Percentiles rank a stretch among this genome's conserved stretches.
These are phyloP conservation scores for Fusarium sp. DNA, from an alignment of 2,329 filamentous ascomycete genomes.

Conservation along the genomic window DNA sequence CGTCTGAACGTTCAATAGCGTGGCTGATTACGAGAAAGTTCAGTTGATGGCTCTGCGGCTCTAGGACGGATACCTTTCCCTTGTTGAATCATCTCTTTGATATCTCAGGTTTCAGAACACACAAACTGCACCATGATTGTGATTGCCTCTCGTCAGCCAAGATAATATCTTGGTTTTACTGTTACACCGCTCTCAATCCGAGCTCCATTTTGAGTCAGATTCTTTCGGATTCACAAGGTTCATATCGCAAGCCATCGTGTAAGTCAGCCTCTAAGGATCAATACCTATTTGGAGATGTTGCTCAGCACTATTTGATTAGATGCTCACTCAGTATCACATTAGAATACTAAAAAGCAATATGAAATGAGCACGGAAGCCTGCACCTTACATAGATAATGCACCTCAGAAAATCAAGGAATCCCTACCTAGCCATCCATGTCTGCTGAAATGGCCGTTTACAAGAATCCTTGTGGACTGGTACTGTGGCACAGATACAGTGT, in stretches of 20 bases:
- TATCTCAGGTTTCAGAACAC: constrained; percentile 14
- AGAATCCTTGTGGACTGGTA: not conserved
- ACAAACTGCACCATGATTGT: constrained; percentile 2
- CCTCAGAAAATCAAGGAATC: not conserved
- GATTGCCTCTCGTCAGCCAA: constrained; percentile 13
- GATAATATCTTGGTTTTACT: not conserved
- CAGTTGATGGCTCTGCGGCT: not conserved
- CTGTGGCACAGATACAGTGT: constrained; percentile 8
- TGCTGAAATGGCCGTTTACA: not conserved
- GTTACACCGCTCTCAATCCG: not conserved
- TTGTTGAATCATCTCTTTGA: constrained; percentile 4
- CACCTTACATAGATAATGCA: not conserved
- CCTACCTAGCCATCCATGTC: not conserved
- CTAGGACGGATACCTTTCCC: not conserved
- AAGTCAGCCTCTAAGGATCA: not conserved
- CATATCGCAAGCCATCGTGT: not conserved
- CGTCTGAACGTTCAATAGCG: constrained; percentile 2
- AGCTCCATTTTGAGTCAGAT: not conserved
- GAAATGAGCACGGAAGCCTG: not conserved
- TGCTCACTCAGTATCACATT: not conserved
- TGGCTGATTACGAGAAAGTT: not conserved
- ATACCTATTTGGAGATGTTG: not conserved
- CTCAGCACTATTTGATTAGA: not conserved
- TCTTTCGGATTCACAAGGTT: not conserved
- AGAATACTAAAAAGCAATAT: not conserved